phyloP scores from a whole-genome alignment of 2,329 filamentous ascomycete species.

The Calonectria pteridis region DNA sequence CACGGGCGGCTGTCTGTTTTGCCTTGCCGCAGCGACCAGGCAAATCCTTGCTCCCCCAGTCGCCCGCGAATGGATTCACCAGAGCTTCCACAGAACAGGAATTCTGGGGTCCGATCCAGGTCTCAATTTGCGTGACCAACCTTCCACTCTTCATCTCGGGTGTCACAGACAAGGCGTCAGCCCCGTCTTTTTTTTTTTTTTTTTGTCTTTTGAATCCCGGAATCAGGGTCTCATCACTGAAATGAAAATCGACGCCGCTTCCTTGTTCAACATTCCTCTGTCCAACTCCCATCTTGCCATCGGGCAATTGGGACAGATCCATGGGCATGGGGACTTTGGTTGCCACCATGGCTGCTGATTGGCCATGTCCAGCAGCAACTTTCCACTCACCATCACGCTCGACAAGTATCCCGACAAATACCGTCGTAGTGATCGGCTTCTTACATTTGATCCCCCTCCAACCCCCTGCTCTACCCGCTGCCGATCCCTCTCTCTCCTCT shows the following conservation, averaged over 20 bases:
- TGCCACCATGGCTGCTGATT: not conserved
- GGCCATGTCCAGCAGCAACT: not conserved
- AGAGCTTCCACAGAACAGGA: not conserved
- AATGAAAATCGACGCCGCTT: not conserved
- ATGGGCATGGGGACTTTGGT: not conserved
- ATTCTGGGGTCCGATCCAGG: slow-evolving; percentile 15
- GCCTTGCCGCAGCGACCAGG: slow-evolving; percentile 19
- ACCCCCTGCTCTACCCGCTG: slow-evolving; percentile 27
- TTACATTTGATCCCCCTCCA: slow-evolving; percentile 33
- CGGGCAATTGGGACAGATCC: slow-evolving; percentile 3
- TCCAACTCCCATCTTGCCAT: not conserved
- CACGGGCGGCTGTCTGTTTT: slow-evolving; percentile 14
- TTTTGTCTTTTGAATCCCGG: slow-evolving; percentile 16
- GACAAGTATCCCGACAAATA: slow-evolving; percentile 12
- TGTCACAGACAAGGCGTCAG: slow-evolving; percentile 18
- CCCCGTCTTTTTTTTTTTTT: not conserved
- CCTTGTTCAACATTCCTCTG: slow-evolving; percentile 15
- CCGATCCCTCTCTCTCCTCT: slow-evolving; percentile 35
- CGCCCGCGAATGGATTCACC: slow-evolving; percentile 1
- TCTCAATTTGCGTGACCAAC: slow-evolving; percentile 4
- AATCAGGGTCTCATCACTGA: slow-evolving; percentile 7
- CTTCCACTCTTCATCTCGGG: slow-evolving; percentile 22
- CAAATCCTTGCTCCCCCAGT: slow-evolving; percentile 29
- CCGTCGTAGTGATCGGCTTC: slow-evolving; percentile 33
- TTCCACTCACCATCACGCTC: slow-evolving; percentile 1